A percentile compares a stretch with the other conserved stretches of the same genome.
Conservation (phyloP, 1,139 yeast species). For the Cylindricascospora bacillispora region DNA sequence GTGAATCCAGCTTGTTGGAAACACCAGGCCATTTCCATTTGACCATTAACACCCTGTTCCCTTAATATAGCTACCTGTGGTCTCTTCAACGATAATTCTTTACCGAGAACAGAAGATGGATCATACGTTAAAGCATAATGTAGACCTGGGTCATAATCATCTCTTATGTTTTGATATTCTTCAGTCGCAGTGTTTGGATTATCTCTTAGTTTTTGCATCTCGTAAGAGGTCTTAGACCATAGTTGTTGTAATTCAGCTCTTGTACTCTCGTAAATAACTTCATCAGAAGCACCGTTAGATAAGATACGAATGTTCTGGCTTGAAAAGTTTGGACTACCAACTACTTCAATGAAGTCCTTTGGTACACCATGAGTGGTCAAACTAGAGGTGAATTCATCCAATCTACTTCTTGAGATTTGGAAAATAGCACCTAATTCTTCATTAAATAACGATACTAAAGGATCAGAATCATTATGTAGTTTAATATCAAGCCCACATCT, state of each 20-base stretch:
- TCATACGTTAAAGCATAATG: constrained; percentile 65
- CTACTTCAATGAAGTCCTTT: constrained; percentile 39
- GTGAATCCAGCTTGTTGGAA: constrained; percentile 93
- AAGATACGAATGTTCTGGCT: constrained; percentile 39
- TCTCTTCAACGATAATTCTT: constrained; percentile 29
- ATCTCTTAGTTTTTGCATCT: constrained; percentile 85
- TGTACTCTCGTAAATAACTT: constrained; percentile 36
- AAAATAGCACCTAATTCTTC: constrained; percentile 96
- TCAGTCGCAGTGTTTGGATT: constrained; percentile 84
- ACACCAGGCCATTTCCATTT: constrained; percentile 97
- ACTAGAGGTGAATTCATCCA: constrained; percentile 40
- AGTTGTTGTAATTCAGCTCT: constrained; percentile 66
- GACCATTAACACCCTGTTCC: constrained; percentile 98
- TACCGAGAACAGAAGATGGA: constrained; percentile 33
- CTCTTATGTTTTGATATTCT: constrained; percentile 63
- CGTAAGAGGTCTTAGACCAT: constrained; percentile 86
- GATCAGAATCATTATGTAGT: constrained; percentile 25
- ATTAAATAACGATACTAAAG: constrained; percentile 54
- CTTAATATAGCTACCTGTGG: constrained; percentile 95
- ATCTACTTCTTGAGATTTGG: constrained; percentile 55
- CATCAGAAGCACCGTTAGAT: constrained; percentile 29
- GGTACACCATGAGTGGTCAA: constrained; percentile 49
- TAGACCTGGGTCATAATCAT: constrained; percentile 84
- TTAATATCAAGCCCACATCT: constrained; percentile 63
- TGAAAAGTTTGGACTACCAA: constrained; percentile 53